Evolutionary conservation across 192 early-diverging fungal genomes (phyloP).

Genomic region (Coemansia sp.): DNA sequence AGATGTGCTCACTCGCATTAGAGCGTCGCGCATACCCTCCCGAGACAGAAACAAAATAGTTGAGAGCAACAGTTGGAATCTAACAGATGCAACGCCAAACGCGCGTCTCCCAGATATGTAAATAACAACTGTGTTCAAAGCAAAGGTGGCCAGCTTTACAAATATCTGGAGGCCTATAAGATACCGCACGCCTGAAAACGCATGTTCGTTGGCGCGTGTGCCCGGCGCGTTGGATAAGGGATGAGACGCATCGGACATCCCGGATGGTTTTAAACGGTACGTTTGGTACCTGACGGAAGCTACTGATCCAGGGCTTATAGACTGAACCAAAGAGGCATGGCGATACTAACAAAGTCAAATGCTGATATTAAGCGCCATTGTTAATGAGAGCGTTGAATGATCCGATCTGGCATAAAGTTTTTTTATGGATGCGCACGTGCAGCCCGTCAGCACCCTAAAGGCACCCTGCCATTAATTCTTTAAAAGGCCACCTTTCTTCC

Average conservation of each 20-base stretch:
- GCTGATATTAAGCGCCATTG: not conserved
- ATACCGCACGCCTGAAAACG: constrained; percentile 72
- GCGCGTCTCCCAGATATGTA: constrained; percentile 68
- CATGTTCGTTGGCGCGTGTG: constrained; percentile 11
- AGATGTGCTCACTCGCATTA: constrained; percentile 57
- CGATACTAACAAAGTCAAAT: not conserved
- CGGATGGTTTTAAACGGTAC: not conserved
- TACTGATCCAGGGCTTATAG: not conserved
- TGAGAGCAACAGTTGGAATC: constrained; percentile 83
- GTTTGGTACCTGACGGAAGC: not conserved
- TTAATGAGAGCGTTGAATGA: not conserved
- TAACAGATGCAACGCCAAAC: constrained; percentile 79
- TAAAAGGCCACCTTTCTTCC: not conserved
- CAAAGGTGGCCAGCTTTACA: constrained; percentile 76
- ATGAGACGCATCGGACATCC: not conserved
- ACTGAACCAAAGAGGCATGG: not conserved
- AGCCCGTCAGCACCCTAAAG: not conserved
- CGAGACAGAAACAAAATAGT: constrained; percentile 91
- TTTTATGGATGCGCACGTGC: constrained; percentile 12
- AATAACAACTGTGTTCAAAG: constrained; percentile 74
- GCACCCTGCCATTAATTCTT: not conserved
- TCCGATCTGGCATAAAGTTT: not conserved
- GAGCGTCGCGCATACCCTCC: constrained; percentile 71
- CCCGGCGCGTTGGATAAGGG: not conserved
- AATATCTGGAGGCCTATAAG: constrained; percentile 74